Conservation (phyloP, 2,329 filamentous ascomycete species). For the Aquanectria penicillioides region DNA sequence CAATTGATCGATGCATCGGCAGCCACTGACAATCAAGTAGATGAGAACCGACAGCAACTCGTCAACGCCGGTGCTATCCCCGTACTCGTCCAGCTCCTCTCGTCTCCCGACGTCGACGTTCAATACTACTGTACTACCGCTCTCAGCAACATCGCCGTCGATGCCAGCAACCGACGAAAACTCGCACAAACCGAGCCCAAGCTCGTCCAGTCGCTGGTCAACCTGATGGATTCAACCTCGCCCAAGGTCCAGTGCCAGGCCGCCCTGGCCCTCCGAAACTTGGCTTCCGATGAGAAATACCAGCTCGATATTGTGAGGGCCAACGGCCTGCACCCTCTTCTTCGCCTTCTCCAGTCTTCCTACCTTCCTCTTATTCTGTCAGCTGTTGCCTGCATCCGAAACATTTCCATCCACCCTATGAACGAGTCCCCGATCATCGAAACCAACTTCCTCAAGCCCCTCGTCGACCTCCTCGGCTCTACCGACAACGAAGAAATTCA, state of each 20-base stretch:
- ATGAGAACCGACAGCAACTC: conserved; percentile 97
- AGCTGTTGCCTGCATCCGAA: conserved; percentile 96
- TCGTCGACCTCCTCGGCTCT: conserved; percentile 92
- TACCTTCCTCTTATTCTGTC: conserved; percentile 96
- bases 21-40: conserved; percentile 61
- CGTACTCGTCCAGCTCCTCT: conserved; percentile 92
- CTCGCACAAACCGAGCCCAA: conserved; percentile 90
- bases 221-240: conserved; percentile 96
- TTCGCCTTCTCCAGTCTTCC: conserved; percentile 91
- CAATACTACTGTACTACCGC: conserved; percentile 99
- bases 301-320: conserved; percentile 96
- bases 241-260: conserved; percentile 99
- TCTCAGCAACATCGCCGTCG: conserved; percentile 97
- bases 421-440: conserved; percentile 99
- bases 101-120: conserved; percentile 93
- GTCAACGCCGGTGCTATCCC: conserved; percentile 98
- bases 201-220: conserved; percentile 91
- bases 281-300: conserved; percentile 98
- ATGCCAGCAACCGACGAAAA: conserved; percentile 88
- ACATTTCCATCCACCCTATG: conserved; percentile 97
- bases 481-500: conserved; percentile 99
- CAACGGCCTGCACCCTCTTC: conserved; percentile 83
- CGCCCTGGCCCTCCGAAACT: conserved; percentile 89
- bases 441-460: conserved; percentile 90
- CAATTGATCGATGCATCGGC: background rate